phyloP scores from a whole-genome alignment of 371 early-diverging fungal genomes.

The Mortierella sp. region DNA sequence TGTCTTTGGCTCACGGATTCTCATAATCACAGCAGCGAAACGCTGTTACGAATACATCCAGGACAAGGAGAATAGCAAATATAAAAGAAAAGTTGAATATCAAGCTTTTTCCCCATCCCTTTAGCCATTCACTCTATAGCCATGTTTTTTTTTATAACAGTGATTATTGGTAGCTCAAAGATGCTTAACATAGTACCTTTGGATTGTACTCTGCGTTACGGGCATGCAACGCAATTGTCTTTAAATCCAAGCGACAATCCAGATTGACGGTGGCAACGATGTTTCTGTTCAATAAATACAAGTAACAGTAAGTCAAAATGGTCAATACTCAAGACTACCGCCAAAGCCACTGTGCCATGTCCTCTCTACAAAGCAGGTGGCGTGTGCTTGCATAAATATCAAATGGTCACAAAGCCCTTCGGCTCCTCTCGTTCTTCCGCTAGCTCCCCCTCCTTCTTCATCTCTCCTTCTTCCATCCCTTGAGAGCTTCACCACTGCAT shows the following conservation, averaged over 20 bases:
- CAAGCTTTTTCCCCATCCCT: constrained; percentile 1
- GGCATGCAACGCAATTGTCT: constrained; percentile 99
- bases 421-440: not conserved
- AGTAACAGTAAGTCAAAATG: not conserved
- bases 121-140: not conserved
- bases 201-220: constrained; percentile 99
- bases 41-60: constrained; percentile 72
- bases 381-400: constrained; percentile 10
- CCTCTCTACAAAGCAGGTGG: not conserved
- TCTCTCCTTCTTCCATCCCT: constrained; percentile 1
- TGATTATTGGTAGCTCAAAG: not conserved
- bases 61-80: not conserved
- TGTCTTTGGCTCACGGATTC: constrained; percentile 99
- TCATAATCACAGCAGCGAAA: constrained; percentile 99
- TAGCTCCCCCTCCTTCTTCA: not conserved
- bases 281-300: constrained; percentile 74
- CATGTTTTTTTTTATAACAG: not conserved
- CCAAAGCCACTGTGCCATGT: constrained; percentile 9
- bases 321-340: constrained; percentile 2
- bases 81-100: constrained; percentile 30
- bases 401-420: not conserved
- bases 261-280: constrained; percentile 99
- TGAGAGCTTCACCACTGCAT: not conserved
- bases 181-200: constrained; percentile 79
- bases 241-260: constrained; percentile 99